phyloP scores from a whole-genome alignment of 345 rosid species.

The Euphorbia lathyris region DNA sequence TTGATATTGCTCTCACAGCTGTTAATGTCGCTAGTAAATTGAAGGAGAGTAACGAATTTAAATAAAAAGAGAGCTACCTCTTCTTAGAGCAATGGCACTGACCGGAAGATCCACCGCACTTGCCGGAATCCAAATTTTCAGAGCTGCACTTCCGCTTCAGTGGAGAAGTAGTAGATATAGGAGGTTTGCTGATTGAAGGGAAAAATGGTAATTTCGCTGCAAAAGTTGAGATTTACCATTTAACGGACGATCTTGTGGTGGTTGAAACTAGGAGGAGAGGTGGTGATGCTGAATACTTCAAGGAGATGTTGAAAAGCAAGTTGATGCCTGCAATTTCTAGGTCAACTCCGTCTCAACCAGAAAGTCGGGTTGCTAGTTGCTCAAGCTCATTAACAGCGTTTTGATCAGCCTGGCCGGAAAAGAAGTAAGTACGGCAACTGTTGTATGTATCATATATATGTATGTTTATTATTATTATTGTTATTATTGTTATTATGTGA shows the following conservation, averaged over 20 bases:
- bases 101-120: constrained; percentile 58
- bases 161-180: constrained; percentile 52
- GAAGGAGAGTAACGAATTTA: too few relatives aligned
- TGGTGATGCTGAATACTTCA: constrained; percentile 50
- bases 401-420: too few relatives aligned
- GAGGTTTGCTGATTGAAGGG: constrained; percentile 72
- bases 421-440: too few relatives aligned
- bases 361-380: not conserved
- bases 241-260: constrained; percentile 60
- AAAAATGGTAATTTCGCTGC: constrained; percentile 43
- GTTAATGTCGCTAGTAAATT: too few relatives aligned
- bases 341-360: constrained; percentile 7
- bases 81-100: constrained; percentile 96
- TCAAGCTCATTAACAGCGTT: not conserved
- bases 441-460: too few relatives aligned
- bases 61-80: constrained; percentile 30
- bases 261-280: constrained; percentile 66
- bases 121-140: constrained; percentile 53
- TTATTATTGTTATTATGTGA: too few relatives aligned
- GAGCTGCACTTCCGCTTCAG: constrained; percentile 77
- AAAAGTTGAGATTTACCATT: constrained; percentile 42
- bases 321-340: constrained; percentile 38
- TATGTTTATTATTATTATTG: too few relatives aligned
- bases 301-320: constrained; percentile 51
- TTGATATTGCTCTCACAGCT: too few relatives aligned